Conservation (phyloP, 2,329 filamentous ascomycete genomes). For the Colletotrichum aenigma region DNA sequence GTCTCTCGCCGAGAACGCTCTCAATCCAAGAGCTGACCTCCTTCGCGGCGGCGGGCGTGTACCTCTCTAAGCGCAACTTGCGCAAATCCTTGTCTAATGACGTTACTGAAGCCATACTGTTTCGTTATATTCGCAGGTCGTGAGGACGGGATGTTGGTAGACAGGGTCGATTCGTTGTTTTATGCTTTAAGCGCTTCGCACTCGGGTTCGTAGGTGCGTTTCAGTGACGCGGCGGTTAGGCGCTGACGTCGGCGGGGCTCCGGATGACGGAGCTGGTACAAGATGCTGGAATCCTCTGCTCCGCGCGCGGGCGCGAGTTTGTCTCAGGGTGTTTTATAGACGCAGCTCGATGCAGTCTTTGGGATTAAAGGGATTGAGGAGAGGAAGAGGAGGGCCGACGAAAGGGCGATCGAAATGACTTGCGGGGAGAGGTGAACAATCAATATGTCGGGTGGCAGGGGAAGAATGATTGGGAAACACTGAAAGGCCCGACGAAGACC, state of each 20-base stretch:
- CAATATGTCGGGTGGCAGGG: constrained; percentile 9
- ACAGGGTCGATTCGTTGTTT: neutral
- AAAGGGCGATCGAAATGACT: neutral
- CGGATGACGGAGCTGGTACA: constrained; percentile 6
- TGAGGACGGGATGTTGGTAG: neutral
- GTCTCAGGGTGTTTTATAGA: neutral
- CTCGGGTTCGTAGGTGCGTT: constrained; percentile 10
- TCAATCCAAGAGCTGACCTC: constrained; percentile 90
- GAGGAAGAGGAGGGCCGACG: neutral
- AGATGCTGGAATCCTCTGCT: neutral
- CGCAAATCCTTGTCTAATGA: constrained; percentile 96
- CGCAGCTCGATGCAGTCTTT: neutral
- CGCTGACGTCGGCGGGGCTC: constrained; percentile 18
- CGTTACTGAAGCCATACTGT: constrained; percentile 85
- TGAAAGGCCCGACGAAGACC: constrained; percentile 1
- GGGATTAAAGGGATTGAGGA: neutral
- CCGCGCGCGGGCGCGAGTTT: constrained; percentile 3
- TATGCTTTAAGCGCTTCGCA: neutral
- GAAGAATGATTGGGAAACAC: neutral
- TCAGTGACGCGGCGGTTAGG: constrained; percentile 14
- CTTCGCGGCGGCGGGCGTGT: constrained; percentile 87
- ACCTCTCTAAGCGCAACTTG: constrained; percentile 89
- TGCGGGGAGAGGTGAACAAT: neutral
- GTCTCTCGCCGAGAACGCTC: constrained; percentile 72
- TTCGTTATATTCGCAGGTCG: neutral